Evolutionary conservation across 352 stramenopile genomes (phyloP).

Genomic region (Peronospora belbahrii): DNA sequence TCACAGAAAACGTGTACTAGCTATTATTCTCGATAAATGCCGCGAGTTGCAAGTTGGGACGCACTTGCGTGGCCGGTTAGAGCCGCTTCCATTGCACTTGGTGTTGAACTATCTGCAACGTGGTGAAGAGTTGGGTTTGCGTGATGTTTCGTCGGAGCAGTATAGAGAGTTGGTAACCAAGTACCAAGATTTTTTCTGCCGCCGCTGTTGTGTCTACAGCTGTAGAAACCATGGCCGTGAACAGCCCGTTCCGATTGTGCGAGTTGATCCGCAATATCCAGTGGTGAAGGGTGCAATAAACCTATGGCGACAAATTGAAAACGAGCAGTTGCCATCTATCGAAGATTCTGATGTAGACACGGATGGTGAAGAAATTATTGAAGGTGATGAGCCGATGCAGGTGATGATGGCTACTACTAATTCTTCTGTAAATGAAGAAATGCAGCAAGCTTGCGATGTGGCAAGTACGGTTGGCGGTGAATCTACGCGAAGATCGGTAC

Average conservation of each 20-base stretch:
- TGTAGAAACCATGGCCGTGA: slow-evolving; percentile 60
- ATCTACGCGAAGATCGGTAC: slow-evolving; percentile 29
- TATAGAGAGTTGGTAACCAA: slow-evolving; percentile 25
- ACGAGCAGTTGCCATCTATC: slow-evolving; percentile 7
- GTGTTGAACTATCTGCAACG: slow-evolving; percentile 26
- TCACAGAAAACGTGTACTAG: slow-evolving; percentile 7
- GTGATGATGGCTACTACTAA: not conserved
- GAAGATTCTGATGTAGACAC: slow-evolving; percentile 14
- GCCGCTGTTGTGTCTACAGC: slow-evolving; percentile 68
- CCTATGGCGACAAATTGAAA: slow-evolving; percentile 25
- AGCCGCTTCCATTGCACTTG: slow-evolving; percentile 20
- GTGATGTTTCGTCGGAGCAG: slow-evolving; percentile 13
- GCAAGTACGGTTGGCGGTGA: slow-evolving; percentile 11
- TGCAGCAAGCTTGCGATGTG: not conserved
- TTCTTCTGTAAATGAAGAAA: not conserved
- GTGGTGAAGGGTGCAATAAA: slow-evolving; percentile 36
- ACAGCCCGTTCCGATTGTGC: slow-evolving; percentile 37
- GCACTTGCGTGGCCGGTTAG: slow-evolving; percentile 23
- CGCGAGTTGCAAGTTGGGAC: slow-evolving; percentile 5
- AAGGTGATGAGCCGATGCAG: slow-evolving; percentile 7
- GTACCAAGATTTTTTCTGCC: slow-evolving; percentile 63
- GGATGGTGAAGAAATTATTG: slow-evolving; percentile 10
- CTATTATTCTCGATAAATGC: slow-evolving; percentile 8
- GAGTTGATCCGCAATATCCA: slow-evolving; percentile 51
- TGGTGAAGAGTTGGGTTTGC: slow-evolving; percentile 6